Conservation (phyloP, 2,329 filamentous ascomycete species). For the Torrubiellomyces zombiae region DNA sequence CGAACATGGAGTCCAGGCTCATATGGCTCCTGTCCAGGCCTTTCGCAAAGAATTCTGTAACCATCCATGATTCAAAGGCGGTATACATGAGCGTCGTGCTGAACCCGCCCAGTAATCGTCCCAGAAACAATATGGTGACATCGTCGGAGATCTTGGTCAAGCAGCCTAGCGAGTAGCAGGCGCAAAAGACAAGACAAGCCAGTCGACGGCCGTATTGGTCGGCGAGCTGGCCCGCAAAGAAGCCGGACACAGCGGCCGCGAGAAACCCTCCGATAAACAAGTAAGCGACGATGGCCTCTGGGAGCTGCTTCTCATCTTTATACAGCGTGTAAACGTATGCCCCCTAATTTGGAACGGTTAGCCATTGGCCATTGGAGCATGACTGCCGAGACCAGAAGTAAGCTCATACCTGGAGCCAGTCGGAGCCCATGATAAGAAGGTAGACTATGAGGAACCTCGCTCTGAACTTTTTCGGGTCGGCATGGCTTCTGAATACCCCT, state of each 20-base stretch:
- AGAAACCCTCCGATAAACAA: slow-evolving; percentile 31
- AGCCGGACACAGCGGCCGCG: slow-evolving; percentile 27
- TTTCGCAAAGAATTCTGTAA: slow-evolving; percentile 34
- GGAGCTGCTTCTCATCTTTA: slow-evolving; percentile 29
- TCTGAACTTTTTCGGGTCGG: not conserved
- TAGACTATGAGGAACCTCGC: slow-evolving; percentile 7
- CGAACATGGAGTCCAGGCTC: slow-evolving; percentile 34
- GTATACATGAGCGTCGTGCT: slow-evolving; percentile 40
- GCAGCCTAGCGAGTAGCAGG: slow-evolving; percentile 33
- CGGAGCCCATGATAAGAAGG: slow-evolving; percentile 13
- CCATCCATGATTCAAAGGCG: slow-evolving; percentile 44
- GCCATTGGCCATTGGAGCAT: no score
- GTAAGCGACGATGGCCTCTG: slow-evolving; percentile 25
- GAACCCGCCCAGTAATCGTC: slow-evolving; percentile 36
- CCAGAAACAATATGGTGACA: slow-evolving; percentile 29
- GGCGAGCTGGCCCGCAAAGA: slow-evolving; percentile 20
- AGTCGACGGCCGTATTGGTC: slow-evolving; percentile 30
- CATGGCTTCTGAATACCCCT: not conserved
- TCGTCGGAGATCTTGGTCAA: slow-evolving; percentile 29
- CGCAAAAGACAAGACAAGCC: slow-evolving; percentile 36
- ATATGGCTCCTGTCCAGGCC: slow-evolving; percentile 22
- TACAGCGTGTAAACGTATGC: slow-evolving; percentile 18
- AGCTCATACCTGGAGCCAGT: slow-evolving; percentile 18
- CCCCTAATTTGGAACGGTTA: not conserved
- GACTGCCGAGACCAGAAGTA: no score